Evolutionary conservation across 495 filamentous ascomycete species (phyloP).

Genomic region (Penicillium macrosclerotiorum): DNA sequence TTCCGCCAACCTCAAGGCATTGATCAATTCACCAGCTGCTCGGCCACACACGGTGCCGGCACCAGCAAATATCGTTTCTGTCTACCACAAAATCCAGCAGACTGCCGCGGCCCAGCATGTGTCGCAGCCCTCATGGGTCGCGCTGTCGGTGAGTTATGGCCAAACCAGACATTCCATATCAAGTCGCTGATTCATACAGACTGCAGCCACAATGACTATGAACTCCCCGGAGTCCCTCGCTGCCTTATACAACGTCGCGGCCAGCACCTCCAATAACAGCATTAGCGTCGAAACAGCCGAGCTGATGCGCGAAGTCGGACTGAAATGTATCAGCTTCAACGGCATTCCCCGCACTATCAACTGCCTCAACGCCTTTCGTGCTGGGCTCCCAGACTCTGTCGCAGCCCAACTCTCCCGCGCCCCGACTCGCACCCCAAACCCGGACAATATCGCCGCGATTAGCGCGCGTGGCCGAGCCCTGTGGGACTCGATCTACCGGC

Average conservation of each 20-base stretch:
- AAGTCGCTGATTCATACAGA: slow-evolving; percentile 39
- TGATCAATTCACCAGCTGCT: slow-evolving; percentile 68
- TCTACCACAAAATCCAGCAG: slow-evolving; percentile 58
- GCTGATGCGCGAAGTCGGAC: slow-evolving; percentile 72
- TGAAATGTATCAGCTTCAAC: slow-evolving; percentile 85
- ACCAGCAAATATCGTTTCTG: slow-evolving; percentile 53
- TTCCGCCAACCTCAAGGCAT: slow-evolving; percentile 62
- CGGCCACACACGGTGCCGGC: slow-evolving; percentile 65
- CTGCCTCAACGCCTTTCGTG: slow-evolving; percentile 64
- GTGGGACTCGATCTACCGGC: slow-evolving; percentile 72
- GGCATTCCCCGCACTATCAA: slow-evolving; percentile 82
- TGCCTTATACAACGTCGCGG: slow-evolving; percentile 52
- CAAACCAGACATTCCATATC: not conserved
- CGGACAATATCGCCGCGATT: slow-evolving; percentile 50
- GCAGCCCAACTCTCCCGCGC: slow-evolving; percentile 15
- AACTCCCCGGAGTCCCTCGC: slow-evolving; percentile 67
- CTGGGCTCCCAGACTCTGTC: slow-evolving; percentile 44
- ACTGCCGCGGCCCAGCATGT: slow-evolving; percentile 53
- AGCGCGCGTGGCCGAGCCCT: slow-evolving; percentile 55
- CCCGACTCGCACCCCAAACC: slow-evolving; percentile 17
- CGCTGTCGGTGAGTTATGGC: slow-evolving; percentile 52
- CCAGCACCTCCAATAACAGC: slow-evolving; percentile 28
- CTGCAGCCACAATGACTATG: slow-evolving; percentile 71
- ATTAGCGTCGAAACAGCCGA: slow-evolving; percentile 59
- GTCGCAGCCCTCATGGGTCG: slow-evolving; percentile 60